Evolutionary conservation across 108 stramenopile species (phyloP), one percentile per base, ranked within the genome.

Genomic region (Schizochytrium sp.): DNA sequence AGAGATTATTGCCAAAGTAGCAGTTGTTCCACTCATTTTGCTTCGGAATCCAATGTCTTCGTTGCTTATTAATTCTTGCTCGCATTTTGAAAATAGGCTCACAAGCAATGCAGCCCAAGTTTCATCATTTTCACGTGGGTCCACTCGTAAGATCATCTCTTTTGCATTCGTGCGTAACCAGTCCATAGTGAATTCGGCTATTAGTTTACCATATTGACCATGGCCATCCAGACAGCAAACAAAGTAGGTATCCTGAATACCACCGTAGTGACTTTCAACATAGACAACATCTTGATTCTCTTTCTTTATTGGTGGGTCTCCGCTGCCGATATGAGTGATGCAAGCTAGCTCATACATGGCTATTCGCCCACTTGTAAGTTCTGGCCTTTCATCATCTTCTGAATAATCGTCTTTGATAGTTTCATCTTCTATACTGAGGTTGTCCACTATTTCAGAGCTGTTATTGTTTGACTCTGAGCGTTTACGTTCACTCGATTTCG

Each of bases 1-100:
- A 28, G 13, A 8, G 1, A 83, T 55, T 10, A 83, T 38, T 5
- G 76, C 76, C 17, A 83, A 38, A 2, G 76, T 83, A 10, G 53
- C 47, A 53, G 76, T 83, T n/a, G 76, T 55, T 53, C 76, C 76
- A 28, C 76, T 83, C 76, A 83, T 83, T 42, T 83, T 83, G 47
- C 28, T n/a, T 49, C 76, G 76, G 28, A 83, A 83, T 47, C 76
- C 76, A 28, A 83, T 83, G 4, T 83, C 76, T 47, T n/a, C 53
- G 76, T 53, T 83, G 17, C 12, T 55, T 10, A 53, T 5, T 5
- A 83, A 38, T 55, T 13, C 45, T 5, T 49, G 5, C 47, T 83
- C 53, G 76, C 76, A 83, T 83, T 46, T 10, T 5, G 15, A 10
- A 42, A 83, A 83, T 0, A 83, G 13, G 3, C 8, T 5, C 13